Evolutionary conservation across 805 yeast species (phyloP), one percentile per base, ranked within the genome.

Genomic region (Hermanozyma aechmeae): DNA sequence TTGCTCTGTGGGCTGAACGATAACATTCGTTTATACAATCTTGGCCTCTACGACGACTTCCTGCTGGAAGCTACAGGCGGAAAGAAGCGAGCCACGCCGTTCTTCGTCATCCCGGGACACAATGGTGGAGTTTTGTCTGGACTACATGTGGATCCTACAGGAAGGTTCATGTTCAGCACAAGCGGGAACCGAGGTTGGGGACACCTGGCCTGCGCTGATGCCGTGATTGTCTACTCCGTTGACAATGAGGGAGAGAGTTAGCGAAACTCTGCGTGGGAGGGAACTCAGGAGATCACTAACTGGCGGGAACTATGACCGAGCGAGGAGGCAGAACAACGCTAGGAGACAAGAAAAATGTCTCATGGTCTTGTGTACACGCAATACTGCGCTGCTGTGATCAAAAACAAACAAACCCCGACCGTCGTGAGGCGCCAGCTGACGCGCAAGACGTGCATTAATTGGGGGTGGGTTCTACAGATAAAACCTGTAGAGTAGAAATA

Each of bases 121-220:
- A 95, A 84, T 47, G 97, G 98, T 27, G 95, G 96, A 16, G 73
- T 75, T 3, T 60, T 92, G 19, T 80, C 94, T 27, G 74, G 76
- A 29, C 58, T 92, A 38, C 65, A 73, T 31, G 78, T 87, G 14
- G 97, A 89, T 52, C 89, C 89, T 17, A 79, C 92, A 2, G 84
- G 93, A 23, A 59, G 92, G 37, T 92, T 82, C 51, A 66, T 92
- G 79, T 70, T 89, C 5, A 79, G 95, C 45, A 78, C 96, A 1
- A 80, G 94, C 50, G 98, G 98, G 7, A 84, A 82, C 38, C 70
- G 96, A 45, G 98, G 98, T 4, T 89, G 96, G 96, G 69, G 68
- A 1, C 86, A 79, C 41, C 86, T 94, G 3, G 59, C 65, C 21
- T 70, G 79, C 15, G 79, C 92, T 1, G 96, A 86, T 34, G 71